phyloP scores from a whole-genome alignment of 164 flowering plant species.

The Tetracentron sinense region DNA sequence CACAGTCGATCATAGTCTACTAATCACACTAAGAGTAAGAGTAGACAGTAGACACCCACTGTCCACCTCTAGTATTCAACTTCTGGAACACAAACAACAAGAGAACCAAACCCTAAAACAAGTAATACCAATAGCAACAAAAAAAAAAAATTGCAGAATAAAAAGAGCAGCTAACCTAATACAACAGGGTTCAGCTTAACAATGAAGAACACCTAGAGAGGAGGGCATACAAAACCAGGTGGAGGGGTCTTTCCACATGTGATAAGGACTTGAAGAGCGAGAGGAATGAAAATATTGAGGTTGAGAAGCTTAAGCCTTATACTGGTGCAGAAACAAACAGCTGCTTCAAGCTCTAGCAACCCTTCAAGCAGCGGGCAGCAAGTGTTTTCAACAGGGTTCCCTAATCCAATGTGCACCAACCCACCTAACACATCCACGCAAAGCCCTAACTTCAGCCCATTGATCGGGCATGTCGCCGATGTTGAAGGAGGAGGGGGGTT shows the following conservation, averaged over 20 bases:
- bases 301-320: conserved; percentile 74
- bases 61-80: too few species aligned
- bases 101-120: too few species aligned
- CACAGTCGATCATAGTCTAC: too few species aligned
- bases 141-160: too few species aligned
- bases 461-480: conserved; percentile 53
- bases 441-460: conserved; percentile 72
- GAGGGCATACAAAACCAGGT: conserved; percentile 67
- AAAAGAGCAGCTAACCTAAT: not conserved
- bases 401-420: conserved; percentile 72
- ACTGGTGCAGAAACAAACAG: conserved; percentile 76
- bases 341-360: conserved; percentile 86
- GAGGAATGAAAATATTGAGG: conserved; percentile 71
- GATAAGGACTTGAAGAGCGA: conserved; percentile 62
- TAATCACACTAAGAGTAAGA: too few species aligned
- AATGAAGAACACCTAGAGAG: conserved; percentile 21
- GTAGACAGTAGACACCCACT: too few species aligned
- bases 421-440: conserved; percentile 88
- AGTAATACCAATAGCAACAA: too few species aligned
- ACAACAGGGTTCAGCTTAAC: too few species aligned
- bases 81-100: too few species aligned
- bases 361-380: conserved; percentile 86
- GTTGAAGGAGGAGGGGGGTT: conserved; percentile 38
- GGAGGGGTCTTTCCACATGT: conserved; percentile 77
- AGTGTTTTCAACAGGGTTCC: conserved; percentile 62